Base-by-base conservation (phyloP, 1,284 basidiomycete species). In the Chiua sp. region DNA sequence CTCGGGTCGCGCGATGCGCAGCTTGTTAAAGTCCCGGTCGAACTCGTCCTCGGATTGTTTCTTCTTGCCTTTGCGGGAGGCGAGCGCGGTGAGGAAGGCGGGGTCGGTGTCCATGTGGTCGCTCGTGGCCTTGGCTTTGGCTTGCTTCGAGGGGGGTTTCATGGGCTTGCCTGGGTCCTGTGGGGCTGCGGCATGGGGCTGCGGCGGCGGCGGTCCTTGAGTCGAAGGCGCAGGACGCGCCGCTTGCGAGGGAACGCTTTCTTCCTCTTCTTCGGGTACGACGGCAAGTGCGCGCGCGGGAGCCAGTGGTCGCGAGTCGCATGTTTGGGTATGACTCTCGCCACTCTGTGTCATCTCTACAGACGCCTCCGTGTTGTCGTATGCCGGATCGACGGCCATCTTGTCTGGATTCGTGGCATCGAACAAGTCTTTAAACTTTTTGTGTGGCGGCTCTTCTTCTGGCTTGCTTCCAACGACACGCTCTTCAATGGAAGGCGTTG, bases 1-100 rank as follows among this genome's bases (percentile, higher is more conserved):
- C 53, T 86, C 85, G 1, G 91, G 87, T 72, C 88, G 92, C 7
- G 88, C 83, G 51, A 96, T 91, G 62, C 85, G 85, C 56, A 95
- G 77, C 57, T 90, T 85, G 71, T 94, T 94, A 72, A 96, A 95
- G 65, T 94, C 93, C 47, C 87, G 82, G 73, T 95, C 93, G 62
- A 94, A 92, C 13, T 82, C 80, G 69, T 94, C 91, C 70, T 91
- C 90, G 1, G 73, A 65, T 65, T 80, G 84, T 77, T 89, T 91
- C 10, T 87, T 39, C 37, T 16, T 88, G n/a, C 81, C 80, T 66
- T 89, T 91, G 37, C 78, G 89, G 7, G 89, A 90, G 22, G 91
- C 88, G 47, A 92, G 77, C 1, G 91, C 91, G 64, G 85, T 87
- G 28, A 92, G 77, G 70, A 93, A 92, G 1, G 80, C 82, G 4